Evolutionary conservation across 768 basidiomycete species (phyloP), one percentile per base, ranked within the genome.

Genomic region (Auricularia heimuer): DNA sequence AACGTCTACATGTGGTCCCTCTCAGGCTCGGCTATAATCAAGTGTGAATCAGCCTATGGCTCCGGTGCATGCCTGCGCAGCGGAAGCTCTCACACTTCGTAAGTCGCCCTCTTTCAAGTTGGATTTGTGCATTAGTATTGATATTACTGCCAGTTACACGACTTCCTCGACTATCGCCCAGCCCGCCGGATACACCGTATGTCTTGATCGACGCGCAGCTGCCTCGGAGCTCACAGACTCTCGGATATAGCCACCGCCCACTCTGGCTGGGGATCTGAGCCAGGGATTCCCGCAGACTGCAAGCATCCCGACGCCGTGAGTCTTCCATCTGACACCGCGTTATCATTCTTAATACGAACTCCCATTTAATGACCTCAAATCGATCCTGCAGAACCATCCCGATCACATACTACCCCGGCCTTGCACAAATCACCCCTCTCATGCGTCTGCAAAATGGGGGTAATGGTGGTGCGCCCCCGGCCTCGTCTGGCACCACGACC

Each of bases 41-140:
- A 71, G 58, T 74, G 73, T 68, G 69, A 70, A 61, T 70, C 68
- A 61, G 73, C 73, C n/a, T 74, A 70, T 65, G 73, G 73, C 4
- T 54, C 66, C 12, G 73, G 73, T 33, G 42, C 67, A 42, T 73
- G 73, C 64, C 65, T 73, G 64, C 54, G 64, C 68, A 64, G 70
- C 68, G 61, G 73, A 73, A 63, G 68, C 70, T 33, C 64, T 6
- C 47, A 51, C 47, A 51, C 47, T 16, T 51, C 47, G 47, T 51
- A 4, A 42, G 39, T 64, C 33, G 47, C 62, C 3, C 44, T 10
- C 44, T 45, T 10, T 45, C 44, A 45, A 29, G 29, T 29, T 29
- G 29, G 29, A 29, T 29, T 45, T 18, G 18, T 45, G 18, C 44
- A 18, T 11, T 45, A 45, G 18, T 45, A 10, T 45, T 45, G 29